Conservation (phyloP, 768 basidiomycete genomes). For the Tricholoma hemisulphureum region DNA sequence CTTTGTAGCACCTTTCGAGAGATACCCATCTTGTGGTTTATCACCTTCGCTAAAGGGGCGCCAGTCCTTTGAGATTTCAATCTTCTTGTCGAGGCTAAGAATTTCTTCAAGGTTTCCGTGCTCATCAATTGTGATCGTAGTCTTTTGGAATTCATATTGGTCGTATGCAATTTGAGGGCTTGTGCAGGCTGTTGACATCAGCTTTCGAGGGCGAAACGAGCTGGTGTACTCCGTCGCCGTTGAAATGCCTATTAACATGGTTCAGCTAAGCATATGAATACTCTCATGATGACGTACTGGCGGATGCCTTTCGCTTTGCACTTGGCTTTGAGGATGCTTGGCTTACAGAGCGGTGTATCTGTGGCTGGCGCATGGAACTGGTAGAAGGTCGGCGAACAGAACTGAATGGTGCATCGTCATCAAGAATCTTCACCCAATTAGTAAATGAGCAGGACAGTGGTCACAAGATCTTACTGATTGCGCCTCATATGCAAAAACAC, state of each 20-base stretch:
- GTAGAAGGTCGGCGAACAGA: neutral
- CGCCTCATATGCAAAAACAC: neutral
- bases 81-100: neutral
- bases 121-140: neutral
- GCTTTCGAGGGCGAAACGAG: neutral
- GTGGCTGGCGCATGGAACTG: neutral
- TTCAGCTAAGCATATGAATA: too few species aligned
- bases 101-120: neutral
- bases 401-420: neutral
- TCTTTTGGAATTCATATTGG: neutral
- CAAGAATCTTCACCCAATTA: neutral
- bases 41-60: neutral
- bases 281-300: neutral
- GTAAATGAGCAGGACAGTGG: neutral
- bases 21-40: neutral
- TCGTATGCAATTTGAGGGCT: neutral
- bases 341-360: too few species aligned
- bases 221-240: conserved; percentile 1
- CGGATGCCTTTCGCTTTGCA: neutral
- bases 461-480: neutral
- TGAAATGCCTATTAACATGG: conserved; percentile 1
- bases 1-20: conserved; percentile 4
- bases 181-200: neutral
- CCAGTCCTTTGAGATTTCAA: neutral
- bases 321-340: neutral